A percentile compares a stretch with the other conserved stretches of the same genome.
phyloP scores from a whole-genome alignment of 2,329 filamentous ascomycete genomes.

The Gnomoniopsis sp. region DNA sequence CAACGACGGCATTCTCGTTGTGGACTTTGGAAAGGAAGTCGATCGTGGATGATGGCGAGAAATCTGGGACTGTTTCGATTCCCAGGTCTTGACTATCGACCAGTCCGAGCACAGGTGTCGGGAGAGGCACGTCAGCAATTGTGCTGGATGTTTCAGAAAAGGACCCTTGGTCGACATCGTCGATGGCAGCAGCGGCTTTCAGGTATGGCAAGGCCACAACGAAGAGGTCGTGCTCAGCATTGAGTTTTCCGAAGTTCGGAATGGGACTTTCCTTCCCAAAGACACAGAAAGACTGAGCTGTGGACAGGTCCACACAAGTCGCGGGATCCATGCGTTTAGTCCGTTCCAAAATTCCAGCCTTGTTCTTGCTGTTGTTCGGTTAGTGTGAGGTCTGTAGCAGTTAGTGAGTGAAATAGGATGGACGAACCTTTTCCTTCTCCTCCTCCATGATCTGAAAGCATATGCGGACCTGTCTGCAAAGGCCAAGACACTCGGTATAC shows the following conservation, averaged over 20 bases:
- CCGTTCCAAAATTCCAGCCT: constrained; percentile 3
- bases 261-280: constrained; percentile 18
- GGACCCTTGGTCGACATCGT: constrained; percentile 13
- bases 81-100: constrained; percentile 19
- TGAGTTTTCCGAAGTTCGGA: constrained; percentile 17
- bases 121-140: constrained; percentile 14
- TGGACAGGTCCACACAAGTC: constrained; percentile 14
- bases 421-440: constrained; percentile 15
- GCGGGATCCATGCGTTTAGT: constrained; percentile 13
- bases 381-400: not conserved
- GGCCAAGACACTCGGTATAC: constrained; percentile 20
- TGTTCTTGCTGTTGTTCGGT: constrained; percentile 6
- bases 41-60: constrained; percentile 6
- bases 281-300: constrained; percentile 19
- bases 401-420: not conserved
- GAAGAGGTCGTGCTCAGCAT: constrained; percentile 18
- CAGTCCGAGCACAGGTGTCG: constrained; percentile 16
- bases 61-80: not conserved
- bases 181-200: not conserved
- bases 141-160: constrained; percentile 18
- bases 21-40: constrained; percentile 17
- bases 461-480: constrained; percentile 4
- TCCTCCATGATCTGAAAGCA: constrained; percentile 7
- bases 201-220: constrained; percentile 17
- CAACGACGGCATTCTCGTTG: constrained; percentile 17